Conservation (phyloP, 805 yeast species). For the Yarrowia alimentaria region DNA sequence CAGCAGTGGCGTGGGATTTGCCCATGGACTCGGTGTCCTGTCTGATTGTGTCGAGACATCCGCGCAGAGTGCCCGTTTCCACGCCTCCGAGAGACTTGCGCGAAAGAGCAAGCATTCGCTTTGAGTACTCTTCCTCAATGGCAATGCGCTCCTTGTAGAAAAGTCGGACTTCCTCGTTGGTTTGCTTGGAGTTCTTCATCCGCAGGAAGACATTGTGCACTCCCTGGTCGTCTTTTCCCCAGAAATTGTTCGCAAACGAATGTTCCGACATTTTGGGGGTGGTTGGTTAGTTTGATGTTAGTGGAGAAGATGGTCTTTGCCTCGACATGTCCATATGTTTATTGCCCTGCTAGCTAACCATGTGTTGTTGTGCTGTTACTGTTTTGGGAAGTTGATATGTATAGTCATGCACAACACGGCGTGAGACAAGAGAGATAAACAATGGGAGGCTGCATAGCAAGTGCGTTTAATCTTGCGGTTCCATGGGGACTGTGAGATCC, state of each 20-base stretch:
- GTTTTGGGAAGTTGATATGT: conserved; percentile 1
- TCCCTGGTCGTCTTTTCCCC: conserved; percentile 64
- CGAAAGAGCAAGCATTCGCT: conserved; percentile 53
- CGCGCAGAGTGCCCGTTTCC: conserved; percentile 59
- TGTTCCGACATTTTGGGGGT: conserved; percentile 23
- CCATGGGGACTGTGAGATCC: no score
- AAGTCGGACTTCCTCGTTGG: conserved; percentile 51
- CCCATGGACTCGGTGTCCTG: conserved; percentile 59
- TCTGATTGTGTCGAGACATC: conserved; percentile 57
- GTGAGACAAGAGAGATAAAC: not conserved
- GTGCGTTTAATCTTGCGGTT: no score
- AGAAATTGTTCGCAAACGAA: conserved; percentile 41
- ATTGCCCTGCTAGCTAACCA: conserved; percentile 4
- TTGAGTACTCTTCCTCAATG: conserved; percentile 72
- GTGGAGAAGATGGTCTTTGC: not conserved
- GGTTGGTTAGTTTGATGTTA: not conserved
- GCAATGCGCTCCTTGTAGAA: conserved; percentile 55
- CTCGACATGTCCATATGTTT: conserved; percentile 3
- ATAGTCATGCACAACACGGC: conserved; percentile 1
- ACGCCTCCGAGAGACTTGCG: conserved; percentile 52
- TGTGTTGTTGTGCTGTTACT: conserved; percentile 16
- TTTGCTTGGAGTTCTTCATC: conserved; percentile 57
- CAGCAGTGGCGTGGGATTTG: conserved; percentile 53
- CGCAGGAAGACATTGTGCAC: conserved; percentile 53
- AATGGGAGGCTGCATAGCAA: conserved; percentile 3